Evolutionary conservation across 1,284 basidiomycete species (phyloP), one percentile per base, ranked within the genome.

Genomic region (Naganishia sp.): DNA sequence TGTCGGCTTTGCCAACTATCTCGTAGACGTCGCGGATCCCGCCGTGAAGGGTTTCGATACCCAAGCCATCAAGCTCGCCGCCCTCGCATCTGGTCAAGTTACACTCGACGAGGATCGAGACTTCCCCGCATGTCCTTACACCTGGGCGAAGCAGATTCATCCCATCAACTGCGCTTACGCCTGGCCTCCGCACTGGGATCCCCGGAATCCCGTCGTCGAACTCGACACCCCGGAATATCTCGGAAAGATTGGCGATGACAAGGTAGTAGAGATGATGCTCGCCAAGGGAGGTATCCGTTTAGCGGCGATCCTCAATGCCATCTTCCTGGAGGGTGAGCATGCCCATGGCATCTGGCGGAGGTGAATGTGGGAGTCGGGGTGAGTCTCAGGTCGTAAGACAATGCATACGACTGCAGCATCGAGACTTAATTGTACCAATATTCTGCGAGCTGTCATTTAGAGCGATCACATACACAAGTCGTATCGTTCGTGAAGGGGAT

Each of bases 141-240:
- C 85, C 52, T 80, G 79, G 79, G 85, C 87, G 0, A 79, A 83
- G 67, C 83, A 85, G 1, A 84, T 89, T 65, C 90, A 93, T 72
- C 73, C 81, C 56, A 83, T 92, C 67, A 90, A 92, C 79, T 94
- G 91, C 80, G 84, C 86, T 15, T 77, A 90, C 66, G 84, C 90
- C 1, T 95, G 88, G 89, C 92, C 88, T 0, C 79, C 80, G 67
- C 78, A 76, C 17, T 67, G 45, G 39, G 50, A 63, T n/a, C 73
- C 75, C 0, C 69, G 62, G 58, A 67, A 69, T 39, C 73, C 79
- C 0, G 83, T 86, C 67, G 83, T 90, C 41, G 89, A 95, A 78
- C 84, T 96, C n/a, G 89, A 94, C 77, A 92, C 90, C 25, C 87
- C 89, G 0, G 82, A 87, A 69, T 96, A 96, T 73, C 80, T 88